Base-by-base conservation (phyloP, 2,329 filamentous ascomycete species). In the Ophiostoma sp. region DNA sequence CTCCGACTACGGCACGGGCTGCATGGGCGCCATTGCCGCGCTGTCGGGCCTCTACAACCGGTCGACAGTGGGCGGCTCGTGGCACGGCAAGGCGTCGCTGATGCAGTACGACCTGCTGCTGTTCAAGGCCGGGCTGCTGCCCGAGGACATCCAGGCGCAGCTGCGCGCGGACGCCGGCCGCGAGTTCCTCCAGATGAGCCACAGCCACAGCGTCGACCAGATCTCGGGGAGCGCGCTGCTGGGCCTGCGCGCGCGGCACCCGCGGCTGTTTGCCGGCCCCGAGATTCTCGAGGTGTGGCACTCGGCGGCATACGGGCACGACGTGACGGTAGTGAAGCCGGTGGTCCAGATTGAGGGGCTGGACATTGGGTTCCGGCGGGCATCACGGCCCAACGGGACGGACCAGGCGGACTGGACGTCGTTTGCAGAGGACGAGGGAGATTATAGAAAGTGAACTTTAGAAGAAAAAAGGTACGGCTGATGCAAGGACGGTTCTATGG, bases 91-190 rank as follows among this genome's bases (percentile, higher is more conserved):
- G 68, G 86, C 84, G 0, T 89, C 87, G 1, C 80, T 91, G 23
- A 82, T 88, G 75, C 89, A 91, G 74, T 91, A 91, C 76, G 88
- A 92, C 72, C 81, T 90, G 1, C 83, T 89, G 2, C 82, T 91
- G 31, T 84, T 90, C 75, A 82, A 84, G 23, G 81, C 87, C 0
- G 89, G 89, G 0, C 77, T 85, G 54, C 86, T 90, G 72, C 80
- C 85, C 0, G 79, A 81, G 0, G 77, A 80, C 0, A 81, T 89
- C 1, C 85, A 89, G 77, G 78, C 81, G 13, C 74, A 81, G 68
- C 77, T 90, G 27, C 82, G 84, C 27, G 41, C 68, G n/a, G 17
- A 10, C 1, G 72, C 70, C 71, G 83, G 84, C 0, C 76, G 79
- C 0, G 83, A 85, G 1, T 89, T 90, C 74, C 83, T 88, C 36